Percentiles rank a stretch among this genome's conserved stretches.
phyloP scores from a whole-genome alignment of 176 grass and related monocot genomes.

The Alloteropsis semialata region DNA sequence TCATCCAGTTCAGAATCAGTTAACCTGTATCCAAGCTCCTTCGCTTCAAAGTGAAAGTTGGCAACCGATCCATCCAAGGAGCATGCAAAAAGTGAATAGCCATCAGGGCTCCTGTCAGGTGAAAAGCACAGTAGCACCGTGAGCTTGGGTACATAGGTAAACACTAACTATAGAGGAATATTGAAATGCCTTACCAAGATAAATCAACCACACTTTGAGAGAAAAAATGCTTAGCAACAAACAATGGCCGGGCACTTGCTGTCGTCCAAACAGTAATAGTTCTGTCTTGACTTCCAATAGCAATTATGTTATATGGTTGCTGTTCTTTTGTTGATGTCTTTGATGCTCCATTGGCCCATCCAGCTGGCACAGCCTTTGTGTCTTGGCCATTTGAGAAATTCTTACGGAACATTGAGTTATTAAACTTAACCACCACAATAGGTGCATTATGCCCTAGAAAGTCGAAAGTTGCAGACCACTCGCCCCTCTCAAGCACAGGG shows the following conservation, averaged over 20 bases:
- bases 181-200: conserved; percentile 66
- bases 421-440: conserved; percentile 92
- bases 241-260: conserved; percentile 83
- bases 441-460: conserved; percentile 98
- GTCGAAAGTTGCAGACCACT: conserved; percentile 99
- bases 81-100: conserved; percentile 91
- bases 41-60: conserved; percentile 89
- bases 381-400: conserved; percentile 59
- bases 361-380: conserved; percentile 53
- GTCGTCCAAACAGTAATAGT: conserved; percentile 99
- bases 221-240: conserved; percentile 99
- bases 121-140: conserved; percentile 4
- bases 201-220: conserved; percentile 97
- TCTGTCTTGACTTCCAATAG: conserved; percentile 97
- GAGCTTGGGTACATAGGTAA: conserved; percentile 14
- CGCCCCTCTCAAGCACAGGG: conserved; percentile 90
- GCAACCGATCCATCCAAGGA: conserved; percentile 94
- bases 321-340: conserved; percentile 61
- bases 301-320: conserved; percentile 96
- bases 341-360: conserved; percentile 84
- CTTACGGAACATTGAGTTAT: conserved; percentile 95
- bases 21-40: conserved; percentile 87
- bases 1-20: conserved; percentile 92
- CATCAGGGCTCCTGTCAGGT: conserved; percentile 91
- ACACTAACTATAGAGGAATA: not conserved